Conservation (phyloP, 108 stramenopile genomes). For the Schizochytrium sp. region DNA sequence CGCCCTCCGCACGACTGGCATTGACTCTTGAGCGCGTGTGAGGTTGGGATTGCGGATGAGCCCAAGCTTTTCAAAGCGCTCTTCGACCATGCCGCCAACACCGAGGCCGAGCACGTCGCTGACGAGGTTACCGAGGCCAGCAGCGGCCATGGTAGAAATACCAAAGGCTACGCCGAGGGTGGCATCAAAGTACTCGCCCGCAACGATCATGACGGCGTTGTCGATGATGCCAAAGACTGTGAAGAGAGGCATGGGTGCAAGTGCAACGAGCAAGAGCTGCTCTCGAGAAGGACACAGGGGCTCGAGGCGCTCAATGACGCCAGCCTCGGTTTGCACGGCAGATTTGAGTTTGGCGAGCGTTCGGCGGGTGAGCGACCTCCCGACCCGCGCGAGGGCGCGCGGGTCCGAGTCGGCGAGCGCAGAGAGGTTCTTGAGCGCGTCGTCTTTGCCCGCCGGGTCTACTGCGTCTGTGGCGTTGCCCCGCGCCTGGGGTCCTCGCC, state of each 20-base stretch:
- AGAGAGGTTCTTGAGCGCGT: not conserved
- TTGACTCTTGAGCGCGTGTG: slow-evolving; percentile 62
- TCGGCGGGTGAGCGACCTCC: not conserved
- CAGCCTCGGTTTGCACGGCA: not conserved
- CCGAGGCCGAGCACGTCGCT: slow-evolving; percentile 72
- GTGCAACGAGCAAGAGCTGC: not conserved
- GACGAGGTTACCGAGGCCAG: slow-evolving; percentile 77
- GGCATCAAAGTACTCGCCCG: slow-evolving; percentile 86
- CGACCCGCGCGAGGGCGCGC: not conserved
- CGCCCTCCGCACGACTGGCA: slow-evolving; percentile 58
- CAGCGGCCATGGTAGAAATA: slow-evolving; percentile 88
- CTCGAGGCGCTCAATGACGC: not conserved
- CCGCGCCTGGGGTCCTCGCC: too few relatives aligned
- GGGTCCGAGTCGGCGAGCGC: not conserved
- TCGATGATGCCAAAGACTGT: slow-evolving; percentile 10
- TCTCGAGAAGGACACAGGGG: not conserved
- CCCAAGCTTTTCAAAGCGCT: slow-evolving; percentile 50
- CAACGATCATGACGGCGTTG: slow-evolving; percentile 70
- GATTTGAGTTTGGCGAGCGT: not conserved
- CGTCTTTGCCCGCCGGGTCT: not conserved
- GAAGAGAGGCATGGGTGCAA: slow-evolving; percentile 9
- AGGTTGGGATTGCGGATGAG: slow-evolving; percentile 56
- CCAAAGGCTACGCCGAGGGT: slow-evolving; percentile 76
- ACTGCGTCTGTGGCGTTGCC: too few relatives aligned
- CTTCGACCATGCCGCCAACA: slow-evolving; percentile 61